Evolutionary conservation across 1,139 yeast genomes (phyloP).

Genomic region (Sugiyamaella xylanicola): DNA sequence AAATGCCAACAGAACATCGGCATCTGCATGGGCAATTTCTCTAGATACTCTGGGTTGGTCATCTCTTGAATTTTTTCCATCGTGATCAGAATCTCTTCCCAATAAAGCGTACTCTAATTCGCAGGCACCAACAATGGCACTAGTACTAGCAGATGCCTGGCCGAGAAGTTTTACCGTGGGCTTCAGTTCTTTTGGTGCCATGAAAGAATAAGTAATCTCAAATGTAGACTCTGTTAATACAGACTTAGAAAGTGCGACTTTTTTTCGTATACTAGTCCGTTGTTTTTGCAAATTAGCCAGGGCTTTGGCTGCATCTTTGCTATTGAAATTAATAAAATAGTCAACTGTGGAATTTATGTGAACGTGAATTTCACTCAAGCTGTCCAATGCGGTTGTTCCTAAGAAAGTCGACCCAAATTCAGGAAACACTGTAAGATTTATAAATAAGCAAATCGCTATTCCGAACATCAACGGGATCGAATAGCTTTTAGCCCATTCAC

Average conservation of each 20-base stretch:
- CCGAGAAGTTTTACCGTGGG: slow-evolving; percentile 43
- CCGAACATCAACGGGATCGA: slow-evolving; percentile 51
- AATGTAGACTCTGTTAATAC: slow-evolving; percentile 51
- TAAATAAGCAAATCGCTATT: slow-evolving; percentile 47
- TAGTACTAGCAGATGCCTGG: slow-evolving; percentile 42
- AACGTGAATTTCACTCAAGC: slow-evolving; percentile 47
- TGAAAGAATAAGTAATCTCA: slow-evolving; percentile 51
- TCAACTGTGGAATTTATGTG: slow-evolving; percentile 45
- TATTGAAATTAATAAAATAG: slow-evolving; percentile 41
- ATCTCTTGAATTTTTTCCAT: neutral
- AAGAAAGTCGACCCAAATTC: slow-evolving; percentile 55
- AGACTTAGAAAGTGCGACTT: slow-evolving; percentile 43
- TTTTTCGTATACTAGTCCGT: slow-evolving; percentile 40
- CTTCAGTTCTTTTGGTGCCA: slow-evolving; percentile 49
- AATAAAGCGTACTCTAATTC: slow-evolving; percentile 49
- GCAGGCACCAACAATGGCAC: slow-evolving; percentile 52
- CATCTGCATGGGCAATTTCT: slow-evolving; percentile 46
- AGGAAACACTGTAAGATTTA: slow-evolving; percentile 50
- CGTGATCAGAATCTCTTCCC: slow-evolving; percentile 27
- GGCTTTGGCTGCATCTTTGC: slow-evolving; percentile 24
- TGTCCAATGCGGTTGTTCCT: slow-evolving; percentile 48
- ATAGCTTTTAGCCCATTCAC: slow-evolving; percentile 40
- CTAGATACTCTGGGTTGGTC: slow-evolving; percentile 29
- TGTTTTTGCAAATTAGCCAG: slow-evolving; percentile 26
- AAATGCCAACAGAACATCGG: slow-evolving; percentile 41